phyloP scores from a whole-genome alignment of 225 moss, liverwort and hornwort genomes.

The Takakia lepidozioides region DNA sequence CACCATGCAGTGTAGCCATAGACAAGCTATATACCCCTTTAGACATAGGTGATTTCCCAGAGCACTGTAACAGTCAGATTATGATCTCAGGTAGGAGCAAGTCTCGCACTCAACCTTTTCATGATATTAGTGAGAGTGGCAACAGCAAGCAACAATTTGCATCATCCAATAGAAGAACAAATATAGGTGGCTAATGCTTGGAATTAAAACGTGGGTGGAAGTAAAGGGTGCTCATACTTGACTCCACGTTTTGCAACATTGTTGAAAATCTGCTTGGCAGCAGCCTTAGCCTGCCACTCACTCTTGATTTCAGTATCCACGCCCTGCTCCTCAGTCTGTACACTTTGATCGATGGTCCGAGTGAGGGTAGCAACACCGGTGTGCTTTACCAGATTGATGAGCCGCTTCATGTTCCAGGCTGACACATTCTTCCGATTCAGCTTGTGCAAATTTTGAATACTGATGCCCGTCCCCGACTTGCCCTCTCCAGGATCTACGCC shows the following conservation, averaged over 20 bases:
- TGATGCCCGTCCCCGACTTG: constrained; percentile 10
- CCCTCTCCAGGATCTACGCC: constrained; percentile 24
- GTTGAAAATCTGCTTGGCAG: constrained; percentile 80
- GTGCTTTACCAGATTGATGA: constrained; percentile 56
- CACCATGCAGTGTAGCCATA: too few relatives aligned
- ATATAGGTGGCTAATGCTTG: too few relatives aligned
- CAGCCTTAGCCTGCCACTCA: constrained; percentile 94
- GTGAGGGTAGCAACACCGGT: constrained; percentile 67
- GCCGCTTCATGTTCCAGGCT: constrained; percentile 97
- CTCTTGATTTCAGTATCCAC: constrained; percentile 78
- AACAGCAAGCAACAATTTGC: too few relatives aligned
- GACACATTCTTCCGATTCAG: constrained; percentile 76
- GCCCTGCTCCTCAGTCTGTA: constrained; percentile 6
- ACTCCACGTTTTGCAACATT: constrained; percentile 65
- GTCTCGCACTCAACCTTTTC: not conserved
- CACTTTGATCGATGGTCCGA: constrained; percentile 56
- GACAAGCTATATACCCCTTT: too few relatives aligned
- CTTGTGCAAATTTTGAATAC: constrained; percentile 46
- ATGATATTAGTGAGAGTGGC: not conserved
- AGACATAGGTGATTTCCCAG: too few relatives aligned
- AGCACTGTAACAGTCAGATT: too few relatives aligned
- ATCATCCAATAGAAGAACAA: too few relatives aligned
- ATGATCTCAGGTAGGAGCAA: not conserved
- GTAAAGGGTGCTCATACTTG: constrained; percentile 37
- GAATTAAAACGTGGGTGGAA: too few relatives aligned